Evolutionary conservation across 2,329 filamentous ascomycete genomes (phyloP), one percentile per base, ranked within the genome.

Genomic region (Neoscytalidium dimidiatum): DNA sequence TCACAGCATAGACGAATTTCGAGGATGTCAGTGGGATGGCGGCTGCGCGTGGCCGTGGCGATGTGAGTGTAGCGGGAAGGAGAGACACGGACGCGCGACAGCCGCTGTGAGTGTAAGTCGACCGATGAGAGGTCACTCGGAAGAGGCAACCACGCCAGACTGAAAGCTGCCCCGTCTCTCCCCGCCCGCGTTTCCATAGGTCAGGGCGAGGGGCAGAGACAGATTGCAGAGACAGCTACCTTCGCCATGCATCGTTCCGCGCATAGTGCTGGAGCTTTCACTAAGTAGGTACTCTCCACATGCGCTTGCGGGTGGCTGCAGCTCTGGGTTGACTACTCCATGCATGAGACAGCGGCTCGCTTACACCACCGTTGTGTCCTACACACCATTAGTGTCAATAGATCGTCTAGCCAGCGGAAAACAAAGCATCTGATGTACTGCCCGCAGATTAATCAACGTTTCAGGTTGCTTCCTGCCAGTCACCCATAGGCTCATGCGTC

Each of bases 21-120:
- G 33, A 43, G 44, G 31, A 14, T 52, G 33, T 17, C 26, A 13
- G 43, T 29, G 46, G 29, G 44, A 21, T 14, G 44, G 23, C 9
- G 21, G 48, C 26, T 35, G 38, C 35, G 61, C 35, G 41, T 53
- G 51, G 26, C 38, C 26, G 19, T 46, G 28, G 33, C 19, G 14
- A 28, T 60, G 56, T 28, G 23, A 41, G 9, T 46, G 38, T 60
- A 23, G 56, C 56, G 56, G 56, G 56, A 28, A 57, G 23, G 56
- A 26, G n/a, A 60, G 56, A 60, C 38, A 43, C 21, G 6, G 26
- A 46, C 53, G 38, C 56, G 43, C 44, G 31, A 51, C 31, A 33
- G 19, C 17, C 56, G 41, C 56, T 44, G 56, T 13, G n/a, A 46
- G 41, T 44, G 56, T 13, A 13, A 46, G 41, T 28, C 38, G 26